Base-by-base conservation (phyloP, 208 protist species). In the Trypanosoma rangeli region DNA sequence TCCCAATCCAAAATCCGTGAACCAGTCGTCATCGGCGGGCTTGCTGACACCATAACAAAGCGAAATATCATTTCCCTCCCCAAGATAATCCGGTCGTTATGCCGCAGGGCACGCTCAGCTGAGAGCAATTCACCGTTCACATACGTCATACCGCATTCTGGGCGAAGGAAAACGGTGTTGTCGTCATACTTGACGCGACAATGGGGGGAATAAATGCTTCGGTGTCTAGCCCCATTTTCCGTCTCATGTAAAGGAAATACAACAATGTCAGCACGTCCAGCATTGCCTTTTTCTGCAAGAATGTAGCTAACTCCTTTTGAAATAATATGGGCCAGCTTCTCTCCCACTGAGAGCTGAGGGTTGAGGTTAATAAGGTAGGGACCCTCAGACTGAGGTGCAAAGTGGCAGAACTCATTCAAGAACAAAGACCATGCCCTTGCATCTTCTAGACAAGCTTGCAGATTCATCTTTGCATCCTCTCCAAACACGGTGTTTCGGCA, bases 1-100 rank as follows among this genome's bases (percentile, higher is more conserved):
- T 86, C 87, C 83, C 87, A 87, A 68, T 93, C 82, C 26, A 90
- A 70, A 56, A 89, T 84, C 39, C 73, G 70, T 29, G 80, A 86
- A 20, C 48, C 73, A 7, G 68, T 33, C 52, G 26, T 33, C 52
- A 56, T 4, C 22, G 10, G 66, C 5, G 65, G 49, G 28, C 53
- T 70, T 33, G 22, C 57, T 56, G 55, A 59, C n/a, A 85, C 82
- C 28, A 76, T 26, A 50, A 82, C 80, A 56, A 85, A 90, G 12
- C 84, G 83, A 53, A 88, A 85, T 4, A 76, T 79, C 9, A 88
- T 64, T 15, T 89, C 78, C 44, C 74, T 87, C 13, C 84, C 82
- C 16, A 93, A 31, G 33, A 88, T 74, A 68, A 93, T 72, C 48
- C 87, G 78, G 68, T 90, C 84, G 63, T 88, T 86, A 62, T 83